A percentile compares a stretch with the other conserved stretches of the same genome.
Evolutionary conservation across 805 yeast genomes (phyloP).

Genomic region (Saccharomycopsis sp.): DNA sequence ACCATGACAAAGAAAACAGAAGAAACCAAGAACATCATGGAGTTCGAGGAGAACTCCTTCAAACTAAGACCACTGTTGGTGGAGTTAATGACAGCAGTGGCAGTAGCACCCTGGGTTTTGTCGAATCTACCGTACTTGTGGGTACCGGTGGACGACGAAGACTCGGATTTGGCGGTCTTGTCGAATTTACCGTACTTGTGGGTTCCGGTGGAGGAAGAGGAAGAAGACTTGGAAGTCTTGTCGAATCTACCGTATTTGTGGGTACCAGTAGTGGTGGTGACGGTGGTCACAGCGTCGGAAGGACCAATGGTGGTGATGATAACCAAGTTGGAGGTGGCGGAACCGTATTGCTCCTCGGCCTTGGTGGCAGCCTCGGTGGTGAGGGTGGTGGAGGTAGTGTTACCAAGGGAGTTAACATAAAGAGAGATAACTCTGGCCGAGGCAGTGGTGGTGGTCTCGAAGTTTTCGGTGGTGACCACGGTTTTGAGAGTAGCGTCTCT

Average conservation of each 20-base stretch:
- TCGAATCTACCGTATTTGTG: constrained; percentile 51
- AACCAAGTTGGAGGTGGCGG: background rate
- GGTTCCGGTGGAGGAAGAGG: constrained; percentile 33
- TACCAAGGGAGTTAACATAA: constrained; percentile 1
- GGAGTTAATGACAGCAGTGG: constrained; percentile 24
- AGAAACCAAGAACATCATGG: constrained; percentile 1
- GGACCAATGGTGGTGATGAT: constrained; percentile 19
- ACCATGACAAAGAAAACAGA: constrained; percentile 1
- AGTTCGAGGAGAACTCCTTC: background rate
- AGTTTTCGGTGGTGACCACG: background rate
- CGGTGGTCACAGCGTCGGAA: constrained; percentile 15
- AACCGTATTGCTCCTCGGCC: background rate
- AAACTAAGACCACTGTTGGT: background rate
- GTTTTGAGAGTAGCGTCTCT: background rate
- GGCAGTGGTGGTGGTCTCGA: background rate
- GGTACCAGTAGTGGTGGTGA: constrained; percentile 35
- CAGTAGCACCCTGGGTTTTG: constrained; percentile 34
- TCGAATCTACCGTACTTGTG: constrained; percentile 53
- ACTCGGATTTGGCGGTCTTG: constrained; percentile 36
- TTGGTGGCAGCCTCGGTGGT: background rate
- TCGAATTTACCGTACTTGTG: constrained; percentile 45
- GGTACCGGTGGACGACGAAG: constrained; percentile 38
- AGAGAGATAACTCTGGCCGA: background rate
- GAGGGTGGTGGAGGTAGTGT: background rate
- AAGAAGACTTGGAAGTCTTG: constrained; percentile 33